phyloP scores from a whole-genome alignment of 2,329 filamentous ascomycete genomes.

The Beauveria sp. region DNA sequence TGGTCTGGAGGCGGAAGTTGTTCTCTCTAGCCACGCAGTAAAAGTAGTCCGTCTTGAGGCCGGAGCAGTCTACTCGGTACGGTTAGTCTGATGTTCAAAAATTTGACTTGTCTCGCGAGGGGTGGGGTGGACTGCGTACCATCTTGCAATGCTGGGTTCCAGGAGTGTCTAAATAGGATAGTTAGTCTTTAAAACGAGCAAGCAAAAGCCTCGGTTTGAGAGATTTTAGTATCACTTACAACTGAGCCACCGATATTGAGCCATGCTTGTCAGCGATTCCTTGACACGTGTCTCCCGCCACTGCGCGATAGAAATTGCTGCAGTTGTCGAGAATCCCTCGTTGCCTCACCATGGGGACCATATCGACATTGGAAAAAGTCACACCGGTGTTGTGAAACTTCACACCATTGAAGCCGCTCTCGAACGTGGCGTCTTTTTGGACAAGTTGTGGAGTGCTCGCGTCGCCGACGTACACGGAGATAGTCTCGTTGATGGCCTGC shows the following conservation, averaged over 20 bases:
- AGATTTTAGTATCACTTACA: neutral
- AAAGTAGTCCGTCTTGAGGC: slow-evolving; percentile 10
- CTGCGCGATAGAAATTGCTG: slow-evolving; percentile 7
- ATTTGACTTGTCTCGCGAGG: neutral
- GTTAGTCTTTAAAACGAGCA: neutral
- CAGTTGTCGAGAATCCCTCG: slow-evolving; percentile 13
- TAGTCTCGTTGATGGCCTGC: neutral
- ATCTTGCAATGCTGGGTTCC: neutral
- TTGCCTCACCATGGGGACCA: slow-evolving; percentile 11
- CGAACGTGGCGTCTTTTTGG: neutral
- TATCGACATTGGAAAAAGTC: neutral
- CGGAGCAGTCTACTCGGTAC: slow-evolving; percentile 5
- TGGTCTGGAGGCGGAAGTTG: neutral
- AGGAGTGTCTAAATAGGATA: neutral
- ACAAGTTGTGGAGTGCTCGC: neutral
- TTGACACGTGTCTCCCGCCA: slow-evolving; percentile 6
- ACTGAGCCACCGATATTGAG: slow-evolving; percentile 2
- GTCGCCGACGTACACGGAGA: neutral
- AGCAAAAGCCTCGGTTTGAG: no score
- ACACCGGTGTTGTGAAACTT: neutral
- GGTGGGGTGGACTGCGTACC: neutral
- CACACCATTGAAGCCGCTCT: neutral
- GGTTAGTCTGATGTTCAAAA: slow-evolving; percentile 7
- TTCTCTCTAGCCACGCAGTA: slow-evolving; percentile 4
- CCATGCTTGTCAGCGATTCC: neutral